Percentiles rank a stretch among this genome's conserved stretches.
Evolutionary conservation across 2,329 filamentous ascomycete genomes (phyloP).

Genomic region (Cladosporium cucumerinum): DNA sequence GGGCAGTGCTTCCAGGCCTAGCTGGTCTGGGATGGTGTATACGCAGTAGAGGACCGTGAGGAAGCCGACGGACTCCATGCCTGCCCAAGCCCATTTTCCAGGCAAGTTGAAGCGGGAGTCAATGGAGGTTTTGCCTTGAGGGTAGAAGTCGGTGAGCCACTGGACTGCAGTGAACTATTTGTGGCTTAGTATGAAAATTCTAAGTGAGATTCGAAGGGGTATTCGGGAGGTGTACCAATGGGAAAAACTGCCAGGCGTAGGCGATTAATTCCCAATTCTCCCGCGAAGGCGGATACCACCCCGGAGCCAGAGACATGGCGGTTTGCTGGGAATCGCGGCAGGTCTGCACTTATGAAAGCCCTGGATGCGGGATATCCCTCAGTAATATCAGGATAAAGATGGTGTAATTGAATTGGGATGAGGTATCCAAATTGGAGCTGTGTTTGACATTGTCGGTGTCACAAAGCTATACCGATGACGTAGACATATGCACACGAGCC

Average conservation of each 20-base stretch:
- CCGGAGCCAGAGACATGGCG: constrained; percentile 43
- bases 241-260: constrained; percentile 49
- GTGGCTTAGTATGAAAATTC: constrained; percentile 2
- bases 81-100: constrained; percentile 80
- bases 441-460: background rate
- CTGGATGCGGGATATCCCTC: accelerated
- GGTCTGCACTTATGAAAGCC: background rate
- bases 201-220: background rate
- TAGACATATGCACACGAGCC: background rate
- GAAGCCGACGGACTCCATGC: constrained; percentile 82
- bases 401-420: background rate
- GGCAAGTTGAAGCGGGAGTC: constrained; percentile 76
- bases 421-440: background rate
- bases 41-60: constrained; percentile 77
- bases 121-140: constrained; percentile 87
- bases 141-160: constrained; percentile 77
- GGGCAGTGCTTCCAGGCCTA: constrained; percentile 58
- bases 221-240: constrained; percentile 39
- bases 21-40: constrained; percentile 59
- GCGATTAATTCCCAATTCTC: constrained; percentile 49
- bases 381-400: background rate
- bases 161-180: constrained; percentile 66
- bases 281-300: constrained; percentile 48
- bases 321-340: background rate
- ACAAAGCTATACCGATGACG: constrained; percentile 7